A percentile compares a stretch with the other conserved stretches of the same genome.
Conservation (phyloP, 2,329 filamentous ascomycete species). For the Aotearoamyces nothofagi region DNA sequence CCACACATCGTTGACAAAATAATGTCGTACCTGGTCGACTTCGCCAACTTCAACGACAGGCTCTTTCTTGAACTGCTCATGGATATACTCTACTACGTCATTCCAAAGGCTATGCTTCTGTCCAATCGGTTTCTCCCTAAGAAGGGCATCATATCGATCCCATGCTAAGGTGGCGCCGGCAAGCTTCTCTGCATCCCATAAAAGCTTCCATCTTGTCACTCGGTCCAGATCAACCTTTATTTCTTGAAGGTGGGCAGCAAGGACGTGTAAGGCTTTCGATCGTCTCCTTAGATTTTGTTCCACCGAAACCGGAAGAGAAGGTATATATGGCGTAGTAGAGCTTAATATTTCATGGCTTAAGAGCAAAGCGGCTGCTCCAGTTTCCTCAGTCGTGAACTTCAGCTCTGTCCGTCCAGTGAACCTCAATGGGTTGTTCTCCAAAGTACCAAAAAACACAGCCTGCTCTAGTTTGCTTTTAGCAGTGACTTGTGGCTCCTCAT, state of each 20-base stretch:
- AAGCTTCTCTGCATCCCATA: slow-evolving; percentile 88
- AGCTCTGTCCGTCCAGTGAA: slow-evolving; percentile 55
- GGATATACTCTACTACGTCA: slow-evolving; percentile 61
- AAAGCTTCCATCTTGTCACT: slow-evolving; percentile 58
- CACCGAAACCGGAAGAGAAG: slow-evolving; percentile 57
- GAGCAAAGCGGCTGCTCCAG: slow-evolving; percentile 60
- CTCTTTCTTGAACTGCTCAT: slow-evolving; percentile 59
- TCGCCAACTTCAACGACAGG: slow-evolving; percentile 50
- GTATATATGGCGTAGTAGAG: slow-evolving; percentile 61
- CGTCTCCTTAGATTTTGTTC: slow-evolving; percentile 68
- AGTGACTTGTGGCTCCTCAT: slow-evolving; percentile 47
- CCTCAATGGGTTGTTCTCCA: slow-evolving; percentile 74
- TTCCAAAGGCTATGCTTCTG: slow-evolving; percentile 57
- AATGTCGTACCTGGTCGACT: slow-evolving; percentile 67
- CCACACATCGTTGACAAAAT: slow-evolving; percentile 66
- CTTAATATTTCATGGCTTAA: slow-evolving; percentile 72
- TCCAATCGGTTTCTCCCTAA: slow-evolving; percentile 39
- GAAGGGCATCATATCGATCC: slow-evolving; percentile 61
- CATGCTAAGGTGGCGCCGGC: slow-evolving; percentile 67
- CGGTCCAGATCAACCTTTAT: slow-evolving; percentile 52
- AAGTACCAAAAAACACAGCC: slow-evolving; percentile 80
- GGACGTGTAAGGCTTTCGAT: slow-evolving; percentile 55
- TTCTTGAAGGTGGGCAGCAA: slow-evolving; percentile 56
- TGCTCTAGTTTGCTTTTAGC: slow-evolving; percentile 86
- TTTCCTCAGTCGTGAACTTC: slow-evolving; percentile 52